These are phyloP conservation scores for Trichoderma sp. DNA, from an alignment of 2,329 filamentous ascomycete genomes.

Conservation along the genomic window DNA sequence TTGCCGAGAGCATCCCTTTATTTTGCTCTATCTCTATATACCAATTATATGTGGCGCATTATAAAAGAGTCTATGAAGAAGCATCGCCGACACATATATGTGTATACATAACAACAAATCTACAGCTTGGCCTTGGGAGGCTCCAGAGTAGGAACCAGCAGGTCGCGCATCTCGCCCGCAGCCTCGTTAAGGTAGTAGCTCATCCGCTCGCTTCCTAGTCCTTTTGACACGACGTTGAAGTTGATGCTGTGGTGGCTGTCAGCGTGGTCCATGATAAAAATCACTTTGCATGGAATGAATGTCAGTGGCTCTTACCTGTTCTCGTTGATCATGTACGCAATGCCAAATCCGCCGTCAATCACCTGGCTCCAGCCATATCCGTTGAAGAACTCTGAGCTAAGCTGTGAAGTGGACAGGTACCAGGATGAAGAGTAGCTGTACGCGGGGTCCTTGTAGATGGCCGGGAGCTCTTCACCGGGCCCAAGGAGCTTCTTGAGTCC, in stretches of 20 bases:
- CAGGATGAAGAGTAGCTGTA: conserved; percentile 83
- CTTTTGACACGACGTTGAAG: conserved; percentile 97
- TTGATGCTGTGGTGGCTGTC: conserved; percentile 66
- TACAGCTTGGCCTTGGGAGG: conserved; percentile 87
- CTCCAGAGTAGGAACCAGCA: conserved; percentile 80
- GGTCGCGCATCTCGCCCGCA: conserved; percentile 82
- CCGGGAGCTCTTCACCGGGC: conserved; percentile 78
- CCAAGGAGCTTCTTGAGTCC: conserved; percentile 89
- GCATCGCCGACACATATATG: background rate
- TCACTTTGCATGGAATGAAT: background rate
- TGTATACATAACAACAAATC: conserved; percentile 4
- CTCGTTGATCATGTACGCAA: conserved; percentile 99
- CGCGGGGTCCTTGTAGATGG: conserved; percentile 84
- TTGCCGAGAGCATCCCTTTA: background rate
- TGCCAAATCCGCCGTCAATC: conserved; percentile 92
- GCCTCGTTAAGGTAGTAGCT: conserved; percentile 95
- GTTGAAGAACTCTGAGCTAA: conserved; percentile 97
- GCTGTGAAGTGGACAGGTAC: conserved; percentile 86
- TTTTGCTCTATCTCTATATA: conserved; percentile 8
- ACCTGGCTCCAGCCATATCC: conserved; percentile 99
- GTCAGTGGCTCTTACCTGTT: conserved; percentile 65
- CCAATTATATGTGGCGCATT: background rate
- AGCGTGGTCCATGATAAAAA: background rate
- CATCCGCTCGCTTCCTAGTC: conserved; percentile 87
- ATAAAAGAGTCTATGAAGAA: conserved; percentile 14